Evolutionary conservation across 768 basidiomycete genomes (phyloP), one percentile per base, ranked within the genome.

Genomic region (Daedalea quercina): DNA sequence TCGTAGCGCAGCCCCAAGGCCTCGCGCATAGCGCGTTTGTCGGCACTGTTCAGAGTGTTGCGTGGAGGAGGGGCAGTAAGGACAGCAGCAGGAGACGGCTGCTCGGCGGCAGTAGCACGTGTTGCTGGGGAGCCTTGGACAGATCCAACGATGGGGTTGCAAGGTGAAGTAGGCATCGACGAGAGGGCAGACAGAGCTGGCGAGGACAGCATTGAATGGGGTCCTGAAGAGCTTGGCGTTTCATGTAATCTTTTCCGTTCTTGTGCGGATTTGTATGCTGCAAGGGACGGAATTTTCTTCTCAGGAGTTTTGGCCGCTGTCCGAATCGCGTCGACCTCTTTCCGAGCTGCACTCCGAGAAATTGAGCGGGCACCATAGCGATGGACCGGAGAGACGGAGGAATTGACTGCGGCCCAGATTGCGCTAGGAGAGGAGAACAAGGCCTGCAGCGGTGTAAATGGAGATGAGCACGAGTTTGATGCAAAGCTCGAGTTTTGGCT

Each of bases 341-440:
- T 50, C 19, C 41, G 41, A 8, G 47, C 48, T 6, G 25, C 45
- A 42, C 48, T 33, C 3, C 44, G 19, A 1, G 48, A 42, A 20
- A 35, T 19, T 26, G 33, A 42, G 47, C 15, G 47, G 37, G 17
- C 19, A 15, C 37, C 37, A 45, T 35, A 47, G 37, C 58, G 56
- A 20, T 50, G 49, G 31, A 55, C 47, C 20, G 59, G 56, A 6
- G 59, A 60, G n/a, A 55, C 17, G 11, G 54, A 54, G 15, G 25
- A 35, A 17, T 46, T 43, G 41, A 42, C 51, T 8, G 51, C 46
- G 17, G 57, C 51, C 59, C 59, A 60, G 48, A 51, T 55, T 1
- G 54, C 54, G n/a, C 49, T 54, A 1, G 59, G 59, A 17, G 59
- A 60, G 3, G 59, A 60, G 28, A 60, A 57, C 15, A 60, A 54